Evolutionary conservation across 805 yeast species (phyloP).

Genomic region (Metschnikowia vanudenii): DNA sequence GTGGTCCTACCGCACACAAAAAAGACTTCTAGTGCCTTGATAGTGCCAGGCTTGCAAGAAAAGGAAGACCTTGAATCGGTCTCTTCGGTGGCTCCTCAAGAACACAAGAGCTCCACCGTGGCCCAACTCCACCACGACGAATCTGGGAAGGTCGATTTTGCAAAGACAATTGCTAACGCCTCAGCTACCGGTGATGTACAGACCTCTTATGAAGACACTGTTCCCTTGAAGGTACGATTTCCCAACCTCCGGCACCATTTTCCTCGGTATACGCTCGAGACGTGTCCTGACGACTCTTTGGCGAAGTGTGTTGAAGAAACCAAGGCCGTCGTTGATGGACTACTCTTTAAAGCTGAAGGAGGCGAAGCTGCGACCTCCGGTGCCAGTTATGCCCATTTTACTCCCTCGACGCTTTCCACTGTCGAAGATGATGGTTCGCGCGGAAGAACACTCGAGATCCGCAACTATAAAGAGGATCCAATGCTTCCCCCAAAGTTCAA

Average conservation of each 20-base stretch:
- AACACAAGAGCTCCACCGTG: conserved; percentile 6
- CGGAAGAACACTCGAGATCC: conserved; percentile 57
- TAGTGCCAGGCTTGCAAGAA: background rate
- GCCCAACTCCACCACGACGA: conserved; percentile 25
- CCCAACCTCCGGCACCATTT: conserved; percentile 41
- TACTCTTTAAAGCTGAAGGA: conserved; percentile 45
- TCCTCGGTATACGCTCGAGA: conserved; percentile 39
- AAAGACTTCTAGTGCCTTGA: conserved; percentile 4
- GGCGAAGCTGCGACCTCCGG: conserved; percentile 35
- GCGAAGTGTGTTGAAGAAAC: conserved; percentile 54
- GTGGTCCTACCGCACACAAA: conserved; percentile 11
- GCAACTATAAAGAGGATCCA: conserved; percentile 74
- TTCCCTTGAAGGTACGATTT: conserved; percentile 51
- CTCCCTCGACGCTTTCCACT: conserved; percentile 14
- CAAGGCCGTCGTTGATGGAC: conserved; percentile 48
- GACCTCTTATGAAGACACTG: conserved; percentile 52
- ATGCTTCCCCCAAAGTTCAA: conserved; percentile 79
- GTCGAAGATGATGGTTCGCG: conserved; percentile 11
- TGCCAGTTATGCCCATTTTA: conserved; percentile 14
- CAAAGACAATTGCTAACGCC: conserved; percentile 25
- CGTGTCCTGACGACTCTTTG: conserved; percentile 45
- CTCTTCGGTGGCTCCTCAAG: background rate
- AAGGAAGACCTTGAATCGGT: background rate
- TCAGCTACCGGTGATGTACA: conserved; percentile 28
- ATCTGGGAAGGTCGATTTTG: conserved; percentile 31